These are phyloP conservation scores for Aspergillus spinulosporus DNA, from an alignment of 2,329 filamentous ascomycete species.

Conservation along the genomic window DNA sequence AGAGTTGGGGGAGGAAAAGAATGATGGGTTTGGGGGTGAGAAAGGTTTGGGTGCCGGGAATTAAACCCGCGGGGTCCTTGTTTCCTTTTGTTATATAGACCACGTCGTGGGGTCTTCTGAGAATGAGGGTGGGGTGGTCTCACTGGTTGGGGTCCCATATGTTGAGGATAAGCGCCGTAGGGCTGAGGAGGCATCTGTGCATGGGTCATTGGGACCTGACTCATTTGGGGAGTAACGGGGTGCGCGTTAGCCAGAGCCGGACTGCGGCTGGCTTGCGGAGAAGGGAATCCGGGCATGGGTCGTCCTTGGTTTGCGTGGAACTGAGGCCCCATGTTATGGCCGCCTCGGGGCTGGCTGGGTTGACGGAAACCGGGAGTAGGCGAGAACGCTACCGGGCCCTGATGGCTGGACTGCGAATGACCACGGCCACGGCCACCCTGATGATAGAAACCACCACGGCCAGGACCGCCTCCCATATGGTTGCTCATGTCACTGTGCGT, in stretches of 20 bases:
- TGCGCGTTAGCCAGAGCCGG: constrained; percentile 66
- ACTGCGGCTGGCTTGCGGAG: constrained; percentile 66
- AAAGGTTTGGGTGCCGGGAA: constrained; percentile 20
- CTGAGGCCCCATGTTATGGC: constrained; percentile 53
- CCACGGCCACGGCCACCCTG: constrained; percentile 59
- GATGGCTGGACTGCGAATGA: constrained; percentile 55
- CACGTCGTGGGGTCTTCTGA: constrained; percentile 31
- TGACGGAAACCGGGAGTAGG: constrained; percentile 56
- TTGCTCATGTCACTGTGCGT: constrained; percentile 71
- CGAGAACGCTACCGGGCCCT: constrained; percentile 55
- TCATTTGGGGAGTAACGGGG: constrained; percentile 70
- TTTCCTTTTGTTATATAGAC: constrained; percentile 37
- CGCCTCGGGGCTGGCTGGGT: constrained; percentile 53
- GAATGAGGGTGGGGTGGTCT: constrained; percentile 45
- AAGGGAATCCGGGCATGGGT: constrained; percentile 52
- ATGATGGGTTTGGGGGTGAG: constrained; percentile 27
- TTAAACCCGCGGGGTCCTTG: constrained; percentile 30
- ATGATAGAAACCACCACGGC: constrained; percentile 55
- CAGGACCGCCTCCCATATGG: constrained; percentile 53
- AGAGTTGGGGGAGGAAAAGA: constrained; percentile 55
- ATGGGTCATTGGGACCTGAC: constrained; percentile 66
- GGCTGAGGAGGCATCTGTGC: constrained; percentile 63
- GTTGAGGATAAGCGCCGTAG: constrained; percentile 59
- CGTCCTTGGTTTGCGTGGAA: constrained; percentile 50
- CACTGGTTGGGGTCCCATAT: constrained; percentile 63